Percentiles rank a stretch among this genome's conserved stretches.
Evolutionary conservation across 768 basidiomycete genomes (phyloP).

Genomic region (Boletus insuetus): DNA sequence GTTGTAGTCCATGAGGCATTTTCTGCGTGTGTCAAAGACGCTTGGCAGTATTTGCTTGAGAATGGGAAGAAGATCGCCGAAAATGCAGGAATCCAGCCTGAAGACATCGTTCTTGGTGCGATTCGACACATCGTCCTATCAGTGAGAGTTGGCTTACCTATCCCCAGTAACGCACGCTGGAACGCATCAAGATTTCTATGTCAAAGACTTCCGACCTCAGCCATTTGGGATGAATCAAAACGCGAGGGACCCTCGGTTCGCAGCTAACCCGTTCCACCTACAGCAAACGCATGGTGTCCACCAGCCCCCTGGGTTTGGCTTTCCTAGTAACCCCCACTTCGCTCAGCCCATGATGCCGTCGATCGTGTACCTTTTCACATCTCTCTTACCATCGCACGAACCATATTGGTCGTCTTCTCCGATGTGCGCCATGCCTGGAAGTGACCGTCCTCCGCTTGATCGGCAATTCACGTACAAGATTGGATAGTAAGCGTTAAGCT

Average conservation of each 20-base stretch:
- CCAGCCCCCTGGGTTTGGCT: slow-evolving; percentile 15
- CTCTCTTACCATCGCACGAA: slow-evolving; percentile 28
- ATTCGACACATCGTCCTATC: background rate
- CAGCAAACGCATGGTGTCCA: slow-evolving; percentile 15
- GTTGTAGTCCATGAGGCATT: slow-evolving; percentile 35
- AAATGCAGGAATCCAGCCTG: slow-evolving; percentile 35
- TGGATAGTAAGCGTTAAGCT: slow-evolving; percentile 27
- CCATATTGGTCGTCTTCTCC: slow-evolving; percentile 42
- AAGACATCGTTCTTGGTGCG: slow-evolving; percentile 44
- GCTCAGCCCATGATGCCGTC: slow-evolving; percentile 32
- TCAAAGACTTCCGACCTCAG: slow-evolving; percentile 33
- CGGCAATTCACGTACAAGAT: slow-evolving; percentile 29
- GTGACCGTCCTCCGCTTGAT: slow-evolving; percentile 18
- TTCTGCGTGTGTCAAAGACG: slow-evolving; percentile 30
- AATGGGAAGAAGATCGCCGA: slow-evolving; percentile 32
- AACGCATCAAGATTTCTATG: slow-evolving; percentile 39
- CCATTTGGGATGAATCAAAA: slow-evolving; percentile 17
- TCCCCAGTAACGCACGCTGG: slow-evolving; percentile 40
- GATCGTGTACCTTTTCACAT: slow-evolving; percentile 44
- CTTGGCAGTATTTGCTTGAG: slow-evolving; percentile 39
- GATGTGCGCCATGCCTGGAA: slow-evolving; percentile 18
- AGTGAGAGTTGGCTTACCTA: background rate
- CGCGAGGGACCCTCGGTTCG: slow-evolving; percentile 3
- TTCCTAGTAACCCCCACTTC: slow-evolving; percentile 10
- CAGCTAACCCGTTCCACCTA: slow-evolving; percentile 7